Percentiles rank a stretch among this genome's conserved stretches.
Conservation (phyloP, 768 basidiomycete genomes). For the Boletus sp. region DNA sequence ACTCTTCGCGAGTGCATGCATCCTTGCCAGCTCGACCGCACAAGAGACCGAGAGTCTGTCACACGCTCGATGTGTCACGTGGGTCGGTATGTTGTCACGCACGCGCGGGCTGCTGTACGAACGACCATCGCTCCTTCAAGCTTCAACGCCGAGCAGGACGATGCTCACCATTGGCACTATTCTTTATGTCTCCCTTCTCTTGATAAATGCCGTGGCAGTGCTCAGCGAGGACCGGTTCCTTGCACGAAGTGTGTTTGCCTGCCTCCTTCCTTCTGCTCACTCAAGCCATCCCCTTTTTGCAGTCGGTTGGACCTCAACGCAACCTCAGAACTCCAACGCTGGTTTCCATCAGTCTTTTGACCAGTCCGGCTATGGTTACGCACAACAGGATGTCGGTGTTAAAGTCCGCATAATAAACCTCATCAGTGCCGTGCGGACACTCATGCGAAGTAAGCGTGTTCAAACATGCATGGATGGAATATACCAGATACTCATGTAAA, state of each 20-base stretch:
- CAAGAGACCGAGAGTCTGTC: slow-evolving; percentile 15
- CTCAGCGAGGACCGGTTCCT: slow-evolving; percentile 96
- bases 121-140: background rate
- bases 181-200: slow-evolving; percentile 80
- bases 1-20: slow-evolving; percentile 26
- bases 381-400: slow-evolving; percentile 60
- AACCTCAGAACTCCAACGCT: slow-evolving; percentile 51
- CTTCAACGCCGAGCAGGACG: slow-evolving; percentile 19
- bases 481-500: slow-evolving; percentile 17
- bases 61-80: slow-evolving; percentile 16
- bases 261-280: slow-evolving; percentile 1
- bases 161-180: slow-evolving; percentile 68
- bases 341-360: slow-evolving; percentile 68
- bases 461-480: slow-evolving; percentile 8
- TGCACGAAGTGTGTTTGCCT: slow-evolving; percentile 66
- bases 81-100: slow-evolving; percentile 13
- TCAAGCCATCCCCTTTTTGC: slow-evolving; percentile 17
- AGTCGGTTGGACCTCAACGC: slow-evolving; percentile 89
- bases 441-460: slow-evolving; percentile 87
- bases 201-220: slow-evolving; percentile 93
- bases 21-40: slow-evolving; percentile 9
- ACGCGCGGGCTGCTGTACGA: background rate
- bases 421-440: slow-evolving; percentile 90
- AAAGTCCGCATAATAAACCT: slow-evolving; percentile 88
- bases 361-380: slow-evolving; percentile 54